A percentile compares a stretch with the other conserved stretches of the same genome.
phyloP scores from a whole-genome alignment of 345 rosid genomes.

The Mangifera indica region DNA sequence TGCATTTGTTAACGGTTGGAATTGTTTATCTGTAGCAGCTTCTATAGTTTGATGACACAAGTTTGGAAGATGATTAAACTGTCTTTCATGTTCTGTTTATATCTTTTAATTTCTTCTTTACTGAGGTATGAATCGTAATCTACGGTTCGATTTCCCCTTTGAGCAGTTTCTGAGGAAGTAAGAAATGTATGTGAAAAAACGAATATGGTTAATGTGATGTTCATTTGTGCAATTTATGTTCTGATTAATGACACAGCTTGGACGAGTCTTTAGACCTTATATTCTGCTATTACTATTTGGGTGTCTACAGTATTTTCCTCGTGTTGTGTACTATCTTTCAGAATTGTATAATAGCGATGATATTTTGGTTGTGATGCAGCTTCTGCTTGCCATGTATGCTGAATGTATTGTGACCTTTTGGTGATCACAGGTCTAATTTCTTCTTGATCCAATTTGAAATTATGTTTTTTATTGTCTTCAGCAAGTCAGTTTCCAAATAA shows the following conservation, averaged over 20 bases:
- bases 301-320: too few relatives aligned
- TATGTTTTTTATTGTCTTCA: background rate
- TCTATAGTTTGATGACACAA: background rate
- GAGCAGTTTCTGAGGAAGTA: background rate
- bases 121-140: too few relatives aligned
- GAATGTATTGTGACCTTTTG: background rate
- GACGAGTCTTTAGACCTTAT: background rate
- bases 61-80: background rate
- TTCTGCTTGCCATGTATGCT: background rate
- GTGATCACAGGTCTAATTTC: background rate
- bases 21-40: background rate
- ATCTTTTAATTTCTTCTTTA: background rate
- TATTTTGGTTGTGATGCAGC: background rate
- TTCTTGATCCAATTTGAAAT: background rate
- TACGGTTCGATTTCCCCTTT: too few relatives aligned
- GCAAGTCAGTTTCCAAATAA: conserved; percentile 19
- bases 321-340: background rate
- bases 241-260: background rate
- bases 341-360: background rate
- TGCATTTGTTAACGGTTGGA: background rate
- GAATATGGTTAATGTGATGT: background rate
- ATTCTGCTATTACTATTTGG: background rate
- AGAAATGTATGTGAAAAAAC: conserved; percentile 1
- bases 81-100: background rate
- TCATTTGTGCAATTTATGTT: background rate